Conservation (phyloP, 768 basidiomycete genomes). For the Ramaria sp. region DNA sequence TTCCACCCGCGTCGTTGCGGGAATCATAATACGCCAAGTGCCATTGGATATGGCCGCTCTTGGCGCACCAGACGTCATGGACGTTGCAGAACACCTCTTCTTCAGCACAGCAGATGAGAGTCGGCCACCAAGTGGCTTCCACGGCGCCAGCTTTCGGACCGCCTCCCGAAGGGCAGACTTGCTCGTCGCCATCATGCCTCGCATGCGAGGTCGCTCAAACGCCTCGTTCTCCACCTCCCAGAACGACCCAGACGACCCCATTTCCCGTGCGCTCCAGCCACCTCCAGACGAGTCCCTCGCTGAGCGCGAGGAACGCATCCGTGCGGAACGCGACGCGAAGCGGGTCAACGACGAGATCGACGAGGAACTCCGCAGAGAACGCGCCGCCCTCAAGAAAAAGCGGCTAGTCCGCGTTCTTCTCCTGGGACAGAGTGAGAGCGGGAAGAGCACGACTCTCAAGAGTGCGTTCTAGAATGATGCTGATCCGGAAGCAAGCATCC, state of each 20-base stretch:
- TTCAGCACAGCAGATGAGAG: too few species aligned
- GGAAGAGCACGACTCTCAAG: conserved; percentile 58
- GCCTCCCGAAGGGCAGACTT: too few species aligned
- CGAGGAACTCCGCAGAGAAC: conserved; percentile 34
- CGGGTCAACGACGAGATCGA: conserved; percentile 45
- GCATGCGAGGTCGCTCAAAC: conserved; percentile 6
- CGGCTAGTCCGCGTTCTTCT: conserved; percentile 40
- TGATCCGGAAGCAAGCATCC: background rate
- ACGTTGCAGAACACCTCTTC: too few species aligned
- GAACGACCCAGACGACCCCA: conserved; percentile 41
- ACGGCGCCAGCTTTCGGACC: too few species aligned
- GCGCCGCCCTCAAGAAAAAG: conserved; percentile 29
- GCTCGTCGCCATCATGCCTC: background rate
- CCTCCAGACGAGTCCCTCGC: conserved; percentile 39
- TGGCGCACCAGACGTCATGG: too few species aligned
- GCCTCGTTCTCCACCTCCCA: background rate
- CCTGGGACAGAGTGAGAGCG: conserved; percentile 60
- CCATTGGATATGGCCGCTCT: too few species aligned
- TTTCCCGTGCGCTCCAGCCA: conserved; percentile 47
- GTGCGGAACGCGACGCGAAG: conserved; percentile 40
- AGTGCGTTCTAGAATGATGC: conserved; percentile 15
- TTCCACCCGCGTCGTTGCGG: too few species aligned
- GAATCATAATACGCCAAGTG: too few species aligned
- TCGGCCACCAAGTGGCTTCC: too few species aligned
- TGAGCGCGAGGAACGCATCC: conserved; percentile 29